Conservation (phyloP, 2,329 filamentous ascomycete species). For the Cladosporium sp. region DNA sequence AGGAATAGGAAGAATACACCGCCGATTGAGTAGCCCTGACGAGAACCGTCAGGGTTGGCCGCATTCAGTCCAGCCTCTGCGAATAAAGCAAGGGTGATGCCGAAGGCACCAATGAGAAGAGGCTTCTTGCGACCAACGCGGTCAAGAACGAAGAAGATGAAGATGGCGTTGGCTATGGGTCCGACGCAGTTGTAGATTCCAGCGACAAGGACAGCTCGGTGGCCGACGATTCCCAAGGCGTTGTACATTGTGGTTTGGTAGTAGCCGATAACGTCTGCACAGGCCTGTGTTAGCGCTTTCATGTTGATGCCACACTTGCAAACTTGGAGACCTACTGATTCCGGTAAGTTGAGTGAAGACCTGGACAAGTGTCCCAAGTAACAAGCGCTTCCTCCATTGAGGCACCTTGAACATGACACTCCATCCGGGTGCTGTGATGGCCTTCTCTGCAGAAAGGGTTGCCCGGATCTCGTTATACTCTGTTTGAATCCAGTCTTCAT, state of each 20-base stretch:
- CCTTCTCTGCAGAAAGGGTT: constrained; percentile 58
- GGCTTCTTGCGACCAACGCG: constrained; percentile 50
- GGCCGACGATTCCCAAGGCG: constrained; percentile 53
- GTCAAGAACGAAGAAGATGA: constrained; percentile 56
- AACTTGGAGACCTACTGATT: constrained; percentile 39
- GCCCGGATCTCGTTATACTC: constrained; percentile 59
- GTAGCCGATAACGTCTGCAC: constrained; percentile 55
- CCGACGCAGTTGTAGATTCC: constrained; percentile 60
- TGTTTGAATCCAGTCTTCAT: constrained; percentile 52
- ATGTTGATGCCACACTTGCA: not conserved
- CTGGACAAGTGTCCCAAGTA: constrained; percentile 61
- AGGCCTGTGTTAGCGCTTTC: not conserved
- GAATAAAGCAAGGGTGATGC: constrained; percentile 54
- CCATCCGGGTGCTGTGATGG: constrained; percentile 52
- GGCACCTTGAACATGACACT: constrained; percentile 55
- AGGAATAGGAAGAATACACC: constrained; percentile 64
- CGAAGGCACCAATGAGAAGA: constrained; percentile 50
- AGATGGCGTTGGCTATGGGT: constrained; percentile 54
- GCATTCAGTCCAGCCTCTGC: constrained; percentile 58
- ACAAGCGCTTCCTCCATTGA: constrained; percentile 57
- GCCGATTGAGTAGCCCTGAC: constrained; percentile 50
- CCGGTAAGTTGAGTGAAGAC: constrained; percentile 64
- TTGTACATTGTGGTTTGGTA: constrained; percentile 59
- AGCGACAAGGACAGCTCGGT: constrained; percentile 50
- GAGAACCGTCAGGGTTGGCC: constrained; percentile 40